Conservation (phyloP, 2,329 filamentous ascomycete genomes). For the Pseudonectria foliicola region DNA sequence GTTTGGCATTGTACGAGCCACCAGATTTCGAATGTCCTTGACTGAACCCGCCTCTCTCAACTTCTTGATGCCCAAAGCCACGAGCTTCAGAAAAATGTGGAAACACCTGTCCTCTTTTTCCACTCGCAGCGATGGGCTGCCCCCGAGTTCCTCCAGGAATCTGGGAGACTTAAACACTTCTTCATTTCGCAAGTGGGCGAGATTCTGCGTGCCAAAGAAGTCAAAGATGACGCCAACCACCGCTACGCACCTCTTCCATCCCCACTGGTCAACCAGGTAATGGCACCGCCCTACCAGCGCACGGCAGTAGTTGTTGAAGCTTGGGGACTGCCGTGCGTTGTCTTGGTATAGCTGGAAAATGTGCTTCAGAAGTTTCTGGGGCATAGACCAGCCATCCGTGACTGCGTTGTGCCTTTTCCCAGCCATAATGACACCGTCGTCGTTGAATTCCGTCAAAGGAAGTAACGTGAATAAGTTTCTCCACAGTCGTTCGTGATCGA, state of each 20-base stretch:
- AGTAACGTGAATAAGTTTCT: constrained; percentile 52
- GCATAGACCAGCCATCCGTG: constrained; percentile 53
- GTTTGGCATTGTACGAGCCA: constrained; percentile 57
- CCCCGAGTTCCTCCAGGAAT: constrained; percentile 51
- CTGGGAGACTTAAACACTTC: constrained; percentile 53
- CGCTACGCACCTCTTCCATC: constrained; percentile 51
- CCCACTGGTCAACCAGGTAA: constrained; percentile 57
- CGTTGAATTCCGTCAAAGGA: constrained; percentile 54
- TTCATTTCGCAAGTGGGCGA: constrained; percentile 58
- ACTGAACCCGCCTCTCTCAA: constrained; percentile 38
- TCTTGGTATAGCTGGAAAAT: constrained; percentile 52
- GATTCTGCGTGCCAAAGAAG: constrained; percentile 57
- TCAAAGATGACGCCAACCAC: constrained; percentile 58
- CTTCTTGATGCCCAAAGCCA: constrained; percentile 49
- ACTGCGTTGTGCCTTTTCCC: constrained; percentile 23
- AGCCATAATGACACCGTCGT: constrained; percentile 39
- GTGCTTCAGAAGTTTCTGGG: constrained; percentile 48
- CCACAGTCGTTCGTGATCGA: constrained; percentile 51
- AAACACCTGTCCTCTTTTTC: constrained; percentile 55
- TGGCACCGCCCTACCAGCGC: constrained; percentile 54
- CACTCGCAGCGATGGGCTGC: constrained; percentile 39
- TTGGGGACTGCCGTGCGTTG: constrained; percentile 48
- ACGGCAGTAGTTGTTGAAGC: constrained; percentile 60
- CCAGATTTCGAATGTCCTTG: constrained; percentile 55
- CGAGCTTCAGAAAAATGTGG: constrained; percentile 59